Base-by-base conservation (phyloP, 768 basidiomycete genomes). In the Kondoa malvinella region DNA sequence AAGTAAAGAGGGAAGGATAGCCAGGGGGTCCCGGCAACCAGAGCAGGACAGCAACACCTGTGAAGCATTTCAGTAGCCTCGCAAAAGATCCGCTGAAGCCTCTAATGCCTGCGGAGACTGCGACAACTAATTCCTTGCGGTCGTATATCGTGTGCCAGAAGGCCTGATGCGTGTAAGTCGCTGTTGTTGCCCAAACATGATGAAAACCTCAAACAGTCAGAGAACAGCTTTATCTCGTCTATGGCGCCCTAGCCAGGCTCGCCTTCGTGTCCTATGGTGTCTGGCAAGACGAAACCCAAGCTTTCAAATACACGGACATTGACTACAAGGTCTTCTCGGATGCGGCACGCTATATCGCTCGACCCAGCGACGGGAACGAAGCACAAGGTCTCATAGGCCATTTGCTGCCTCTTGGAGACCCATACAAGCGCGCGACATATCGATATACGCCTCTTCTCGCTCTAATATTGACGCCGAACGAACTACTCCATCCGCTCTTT, bases 251-350 rank as follows among this genome's bases (percentile, higher is more conserved):
- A 56, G 75, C 92, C 64, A 84, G 89, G 68, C 75, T 87, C 33
- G 80, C 75, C 3, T 82, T 94, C 57, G 86, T 94, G 67, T 75
- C 86, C 2, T 94, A 92, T 76, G 90, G 89, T 74, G 87, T 88
- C 78, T 90, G 88, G 84, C 90, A 92, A 68, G 91, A 95, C 73
- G 83, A 83, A 17, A 84, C 79, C 72, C 88, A 87, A 0, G 76
- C 84, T 32, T 85, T 96, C 27, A 92, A 92, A 77, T 99, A 97
- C 76, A 97, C 95, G n/a, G 95, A 99, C 77, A 82, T 97, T 71
- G 95, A 99, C 78, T 97, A 96, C 77, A 83, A 85, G 40, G 94
- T 99, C 72, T 95, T 96, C 80, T 87, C 83, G 59, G 94, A 97
- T 76, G 95, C 95, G 2, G 85, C 91, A 0, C 79, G 78, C 56